Evolutionary conservation across 2,329 filamentous ascomycete species (phyloP), one percentile per base, ranked within the genome.

Genomic region (Cucurbitaria berberidis): DNA sequence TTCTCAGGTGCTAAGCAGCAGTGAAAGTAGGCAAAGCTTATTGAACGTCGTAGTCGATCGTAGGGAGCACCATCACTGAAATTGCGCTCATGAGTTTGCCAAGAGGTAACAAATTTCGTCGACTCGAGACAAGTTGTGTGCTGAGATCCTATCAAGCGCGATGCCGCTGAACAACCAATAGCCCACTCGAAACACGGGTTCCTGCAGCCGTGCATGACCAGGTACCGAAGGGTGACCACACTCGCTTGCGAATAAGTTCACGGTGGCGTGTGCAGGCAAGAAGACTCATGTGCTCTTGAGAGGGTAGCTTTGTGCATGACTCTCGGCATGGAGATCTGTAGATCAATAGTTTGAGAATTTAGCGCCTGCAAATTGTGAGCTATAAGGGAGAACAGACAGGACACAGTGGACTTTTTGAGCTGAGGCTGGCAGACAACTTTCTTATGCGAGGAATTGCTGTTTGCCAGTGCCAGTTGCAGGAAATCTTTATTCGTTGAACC

Each of bases 141-240:
- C 32, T 15, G 24, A 10, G 5, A 29, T 45, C 24, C 34, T 29
- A 9, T 27, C 32, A 16, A 40, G 29, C 16, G n/a, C 29, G 16
- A n/a, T 24, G n/a, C 29, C n/a, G 10, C 15, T 29, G 3, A 18
- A 19, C n/a, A n/a, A 18, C 13, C 21, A 29, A n/a, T 30, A 18
- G 15, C 24, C 40, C 19, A 18, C 24, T 32, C 27, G 51, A 49
- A 49, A 53, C 51, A 16, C 26, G 35, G 32, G 10, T 39, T 53
- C 40, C 26, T 40, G 40, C 45, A 27, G 19, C 16, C 22, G n/a
- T 21, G 45, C 51, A 53, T 49, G 45, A 53, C 40, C 32, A 22
- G 30, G 38, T 26, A 44, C 15, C 26, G 21, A 39, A 26, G 26
- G 26, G 34, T 48, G 36, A 5, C 24, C 32, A 43, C 21, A 40